phyloP scores from a whole-genome alignment of 1,284 basidiomycete genomes.

The Ustilago bromivora region DNA sequence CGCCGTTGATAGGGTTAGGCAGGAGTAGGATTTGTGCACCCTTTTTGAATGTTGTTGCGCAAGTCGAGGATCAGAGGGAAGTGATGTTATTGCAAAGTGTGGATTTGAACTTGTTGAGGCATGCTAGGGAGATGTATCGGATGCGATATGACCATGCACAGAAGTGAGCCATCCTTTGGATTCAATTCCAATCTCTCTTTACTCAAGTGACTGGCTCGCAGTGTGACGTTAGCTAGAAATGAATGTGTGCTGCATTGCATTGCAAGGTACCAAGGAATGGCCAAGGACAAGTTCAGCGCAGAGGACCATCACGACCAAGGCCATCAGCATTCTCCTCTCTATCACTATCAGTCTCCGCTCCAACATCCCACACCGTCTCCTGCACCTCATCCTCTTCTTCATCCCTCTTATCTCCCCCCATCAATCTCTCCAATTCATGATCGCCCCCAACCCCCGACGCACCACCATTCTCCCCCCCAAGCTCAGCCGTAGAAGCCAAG shows the following conservation, averaged over 20 bases:
- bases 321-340: neutral
- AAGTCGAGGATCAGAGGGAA: conserved; percentile 51
- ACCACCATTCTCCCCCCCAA: conserved; percentile 9
- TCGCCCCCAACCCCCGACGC: conserved; percentile 62
- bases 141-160: conserved; percentile 55
- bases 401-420: conserved; percentile 31
- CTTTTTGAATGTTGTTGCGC: conserved; percentile 54
- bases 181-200: neutral
- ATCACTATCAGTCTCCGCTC: conserved; percentile 69
- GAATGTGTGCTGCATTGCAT: neutral
- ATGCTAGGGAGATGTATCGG: conserved; percentile 54
- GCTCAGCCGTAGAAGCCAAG: conserved; percentile 29
- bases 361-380: conserved; percentile 72
- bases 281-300: conserved; percentile 8
- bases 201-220: neutral
- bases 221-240: neutral
- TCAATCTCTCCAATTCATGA: conserved; percentile 57
- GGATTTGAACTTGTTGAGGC: conserved; percentile 50
- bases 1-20: conserved; percentile 56
- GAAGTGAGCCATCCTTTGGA: neutral
- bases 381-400: conserved; percentile 41
- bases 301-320: conserved; percentile 11
- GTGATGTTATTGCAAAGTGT: conserved; percentile 55
- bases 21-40: conserved; percentile 60
- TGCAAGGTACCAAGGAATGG: too few species aligned